phyloP scores from a whole-genome alignment of 768 basidiomycete species.

The Leucocoprinus leucothites region DNA sequence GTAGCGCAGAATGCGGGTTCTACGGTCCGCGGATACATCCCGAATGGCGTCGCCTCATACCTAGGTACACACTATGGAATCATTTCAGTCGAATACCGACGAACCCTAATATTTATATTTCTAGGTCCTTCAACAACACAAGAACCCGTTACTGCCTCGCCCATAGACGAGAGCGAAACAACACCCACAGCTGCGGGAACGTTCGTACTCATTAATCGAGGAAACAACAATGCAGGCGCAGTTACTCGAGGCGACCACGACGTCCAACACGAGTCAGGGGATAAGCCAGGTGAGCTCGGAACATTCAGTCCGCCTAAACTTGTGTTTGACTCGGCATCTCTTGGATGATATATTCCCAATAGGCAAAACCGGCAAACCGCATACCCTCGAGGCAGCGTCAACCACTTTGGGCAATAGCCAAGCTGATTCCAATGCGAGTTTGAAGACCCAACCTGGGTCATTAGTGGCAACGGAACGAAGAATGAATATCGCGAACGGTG shows the following conservation, averaged over 20 bases:
- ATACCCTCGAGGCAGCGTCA: not conserved
- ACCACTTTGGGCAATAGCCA: not conserved
- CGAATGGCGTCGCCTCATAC: not conserved
- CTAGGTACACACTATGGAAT: not conserved
- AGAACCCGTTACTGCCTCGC: not conserved
- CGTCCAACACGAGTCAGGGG: not conserved
- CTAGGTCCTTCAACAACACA: not conserved
- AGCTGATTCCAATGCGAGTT: not conserved
- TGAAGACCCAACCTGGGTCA: constrained; percentile 4
- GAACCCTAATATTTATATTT: not conserved
- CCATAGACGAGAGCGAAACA: constrained; percentile 10
- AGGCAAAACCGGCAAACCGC: too few species aligned
- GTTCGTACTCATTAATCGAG: constrained; percentile 11
- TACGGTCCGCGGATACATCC: constrained; percentile 6
- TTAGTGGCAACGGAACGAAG: not conserved
- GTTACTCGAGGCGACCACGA: not conserved
- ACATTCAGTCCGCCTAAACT: not conserved
- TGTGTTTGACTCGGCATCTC: too few species aligned
- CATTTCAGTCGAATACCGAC: too few species aligned
- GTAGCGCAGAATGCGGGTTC: constrained; percentile 6
- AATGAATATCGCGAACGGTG: not conserved
- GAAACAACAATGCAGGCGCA: not conserved
- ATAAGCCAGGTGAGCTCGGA: not conserved
- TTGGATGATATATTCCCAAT: too few species aligned
- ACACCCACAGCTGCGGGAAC: constrained; percentile 1